phyloP scores from a whole-genome alignment of 2,329 filamentous ascomycete species.

The Cladophialophora immunda region DNA sequence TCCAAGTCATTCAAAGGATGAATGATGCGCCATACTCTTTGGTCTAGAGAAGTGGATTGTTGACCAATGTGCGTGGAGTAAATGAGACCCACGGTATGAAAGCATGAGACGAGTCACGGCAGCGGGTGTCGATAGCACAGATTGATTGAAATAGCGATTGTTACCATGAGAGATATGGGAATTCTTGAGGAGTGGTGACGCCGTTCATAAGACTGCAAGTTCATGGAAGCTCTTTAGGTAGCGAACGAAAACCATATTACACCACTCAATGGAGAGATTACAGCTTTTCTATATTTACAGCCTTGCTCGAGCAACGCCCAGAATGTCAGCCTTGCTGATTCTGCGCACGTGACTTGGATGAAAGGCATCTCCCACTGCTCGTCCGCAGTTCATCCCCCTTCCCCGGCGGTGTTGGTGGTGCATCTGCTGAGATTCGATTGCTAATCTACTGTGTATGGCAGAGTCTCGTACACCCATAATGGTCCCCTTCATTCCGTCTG shows the following conservation, averaged over 20 bases:
- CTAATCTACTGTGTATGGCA: neutral
- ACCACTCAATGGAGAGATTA: neutral
- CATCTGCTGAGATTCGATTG: neutral
- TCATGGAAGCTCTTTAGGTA: neutral
- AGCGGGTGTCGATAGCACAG: conserved; percentile 23
- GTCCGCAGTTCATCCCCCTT: neutral
- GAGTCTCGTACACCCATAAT: neutral
- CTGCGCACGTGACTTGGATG: neutral
- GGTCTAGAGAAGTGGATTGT: conserved; percentile 6
- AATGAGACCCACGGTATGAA: conserved; percentile 19
- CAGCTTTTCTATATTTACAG: neutral
- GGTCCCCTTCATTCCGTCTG: neutral
- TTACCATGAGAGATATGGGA: conserved; percentile 10
- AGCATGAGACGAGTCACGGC: conserved; percentile 22
- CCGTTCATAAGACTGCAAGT: neutral
- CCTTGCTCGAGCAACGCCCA: neutral
- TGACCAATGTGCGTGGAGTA: conserved; percentile 6
- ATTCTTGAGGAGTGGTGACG: neutral
- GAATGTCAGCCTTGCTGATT: neutral
- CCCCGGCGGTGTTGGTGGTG: neutral
- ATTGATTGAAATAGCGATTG: conserved; percentile 25
- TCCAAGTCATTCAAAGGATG: neutral
- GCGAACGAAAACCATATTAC: neutral
- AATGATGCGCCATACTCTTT: neutral
- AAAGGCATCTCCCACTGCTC: neutral